Evolutionary conservation across 2,329 filamentous ascomycete species (phyloP).

Genomic region (Botrytis medusae): DNA sequence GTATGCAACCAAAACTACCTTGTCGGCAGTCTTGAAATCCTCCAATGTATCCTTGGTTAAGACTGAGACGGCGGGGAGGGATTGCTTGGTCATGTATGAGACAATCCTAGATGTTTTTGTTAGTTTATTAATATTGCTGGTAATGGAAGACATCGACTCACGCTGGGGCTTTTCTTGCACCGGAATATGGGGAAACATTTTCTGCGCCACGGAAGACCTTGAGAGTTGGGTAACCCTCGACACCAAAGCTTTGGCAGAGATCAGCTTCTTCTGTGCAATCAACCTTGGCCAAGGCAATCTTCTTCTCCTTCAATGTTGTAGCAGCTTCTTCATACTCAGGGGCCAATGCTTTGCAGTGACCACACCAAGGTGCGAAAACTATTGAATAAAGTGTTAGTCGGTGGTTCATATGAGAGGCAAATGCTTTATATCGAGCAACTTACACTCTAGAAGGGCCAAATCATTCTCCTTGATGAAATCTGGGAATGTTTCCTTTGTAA

Average conservation of each 20-base stretch:
- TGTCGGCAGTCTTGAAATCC: constrained; percentile 97
- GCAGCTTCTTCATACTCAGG: constrained; percentile 88
- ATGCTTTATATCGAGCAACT: constrained; percentile 41
- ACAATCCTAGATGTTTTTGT: constrained; percentile 51
- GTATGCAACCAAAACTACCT: constrained; percentile 92
- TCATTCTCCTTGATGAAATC: constrained; percentile 83
- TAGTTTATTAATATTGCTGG: constrained; percentile 5
- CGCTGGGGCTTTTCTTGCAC: constrained; percentile 83
- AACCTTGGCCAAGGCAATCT: constrained; percentile 80
- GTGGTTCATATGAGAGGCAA: constrained; percentile 14
- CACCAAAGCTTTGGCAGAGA: constrained; percentile 84
- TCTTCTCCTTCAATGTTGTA: constrained; percentile 81
- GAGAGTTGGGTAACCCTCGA: constrained; percentile 97
- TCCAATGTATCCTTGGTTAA: constrained; percentile 80
- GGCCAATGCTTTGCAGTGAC: constrained; percentile 97
- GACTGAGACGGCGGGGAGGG: constrained; percentile 83
- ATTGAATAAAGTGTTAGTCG: constrained; percentile 29
- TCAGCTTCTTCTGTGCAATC: constrained; percentile 95
- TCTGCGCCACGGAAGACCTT: constrained; percentile 97
- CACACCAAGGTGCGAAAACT: constrained; percentile 74
- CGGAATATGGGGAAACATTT: constrained; percentile 77
- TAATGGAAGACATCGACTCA: constrained; percentile 44
- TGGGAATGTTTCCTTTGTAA: constrained; percentile 85
- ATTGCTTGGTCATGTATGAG: constrained; percentile 98
- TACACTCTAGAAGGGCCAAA: constrained; percentile 92